A percentile compares a stretch with the other conserved stretches of the same genome.
phyloP scores from a whole-genome alignment of 257 asterid species.

The Ilex aquifolium region DNA sequence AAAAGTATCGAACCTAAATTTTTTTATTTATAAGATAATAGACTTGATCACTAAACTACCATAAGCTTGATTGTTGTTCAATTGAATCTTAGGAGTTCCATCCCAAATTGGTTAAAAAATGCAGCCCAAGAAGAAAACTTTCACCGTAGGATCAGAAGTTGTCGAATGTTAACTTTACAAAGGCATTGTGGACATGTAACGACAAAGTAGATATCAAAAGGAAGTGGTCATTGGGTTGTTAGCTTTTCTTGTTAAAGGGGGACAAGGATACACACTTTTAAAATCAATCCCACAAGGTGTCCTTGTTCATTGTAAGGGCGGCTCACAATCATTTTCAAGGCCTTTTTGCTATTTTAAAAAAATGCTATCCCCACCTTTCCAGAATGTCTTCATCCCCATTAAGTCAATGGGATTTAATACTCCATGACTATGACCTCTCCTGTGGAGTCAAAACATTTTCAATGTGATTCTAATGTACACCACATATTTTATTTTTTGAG shows the following conservation, averaged over 20 bases:
- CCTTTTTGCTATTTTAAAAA: conserved; percentile 21
- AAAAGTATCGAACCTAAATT: too few relatives aligned
- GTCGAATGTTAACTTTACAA: not conserved
- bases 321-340: conserved; percentile 52
- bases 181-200: conserved; percentile 23
- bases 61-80: too few relatives aligned
- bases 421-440: conserved; percentile 29
- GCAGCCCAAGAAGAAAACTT: too few relatives aligned
- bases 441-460: conserved; percentile 21
- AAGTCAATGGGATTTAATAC: conserved; percentile 51
- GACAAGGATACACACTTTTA: conserved; percentile 32
- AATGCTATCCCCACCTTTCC: conserved; percentile 21
- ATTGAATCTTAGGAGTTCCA: too few relatives aligned
- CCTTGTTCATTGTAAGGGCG: conserved; percentile 23
- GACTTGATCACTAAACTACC: too few relatives aligned
- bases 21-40: too few relatives aligned
- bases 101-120: too few relatives aligned
- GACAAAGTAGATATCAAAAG: conserved; percentile 27
- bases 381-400: conserved; percentile 35
- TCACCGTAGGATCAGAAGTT: too few relatives aligned
- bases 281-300: conserved; percentile 5
- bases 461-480: not conserved
- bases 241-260: conserved; percentile 33
- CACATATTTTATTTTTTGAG: too few relatives aligned
- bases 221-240: conserved; percentile 38